Evolutionary conservation across 164 flowering plant species (phyloP).

Genomic region (Nymphaea colorata): DNA sequence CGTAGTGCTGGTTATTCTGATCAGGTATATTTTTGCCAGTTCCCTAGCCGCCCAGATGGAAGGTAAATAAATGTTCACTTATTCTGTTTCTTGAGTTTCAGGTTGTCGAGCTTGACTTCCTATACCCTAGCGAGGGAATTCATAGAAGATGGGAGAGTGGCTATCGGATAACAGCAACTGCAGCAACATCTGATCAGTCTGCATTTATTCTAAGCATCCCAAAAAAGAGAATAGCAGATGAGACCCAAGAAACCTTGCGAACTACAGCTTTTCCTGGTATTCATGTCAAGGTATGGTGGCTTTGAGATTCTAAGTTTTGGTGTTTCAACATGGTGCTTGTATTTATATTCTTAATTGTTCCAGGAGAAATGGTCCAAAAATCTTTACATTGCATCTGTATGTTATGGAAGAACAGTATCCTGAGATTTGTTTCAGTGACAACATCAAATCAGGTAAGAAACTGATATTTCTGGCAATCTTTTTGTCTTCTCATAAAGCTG

Average conservation of each 20-base stretch:
- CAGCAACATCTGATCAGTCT: constrained; percentile 56
- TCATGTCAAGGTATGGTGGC: constrained; percentile 45
- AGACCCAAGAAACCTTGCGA: constrained; percentile 50
- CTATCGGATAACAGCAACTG: constrained; percentile 41
- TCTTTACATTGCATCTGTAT: constrained; percentile 34
- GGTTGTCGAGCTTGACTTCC: constrained; percentile 64
- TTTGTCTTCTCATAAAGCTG: not conserved
- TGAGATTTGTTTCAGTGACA: constrained; percentile 9
- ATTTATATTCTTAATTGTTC: constrained; percentile 2
- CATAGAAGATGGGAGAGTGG: constrained; percentile 55
- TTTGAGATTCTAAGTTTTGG: too few relatives aligned
- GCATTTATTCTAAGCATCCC: constrained; percentile 51
- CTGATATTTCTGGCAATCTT: not conserved
- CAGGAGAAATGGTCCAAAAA: constrained; percentile 56
- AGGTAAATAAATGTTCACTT: constrained; percentile 1
- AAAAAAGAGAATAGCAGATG: constrained; percentile 31
- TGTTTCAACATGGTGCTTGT: not conserved
- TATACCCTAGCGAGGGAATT: constrained; percentile 59
- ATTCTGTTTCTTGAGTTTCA: constrained; percentile 11
- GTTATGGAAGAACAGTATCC: constrained; percentile 45
- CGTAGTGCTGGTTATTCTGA: constrained; percentile 42
- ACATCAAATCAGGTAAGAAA: not conserved
- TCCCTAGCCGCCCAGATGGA: not conserved
- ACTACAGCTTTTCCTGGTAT: constrained; percentile 43
- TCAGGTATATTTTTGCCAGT: constrained; percentile 27